Evolutionary conservation across 1,284 basidiomycete genomes (phyloP), one percentile per base, ranked within the genome.

Genomic region (Cerioporus squamosus): DNA sequence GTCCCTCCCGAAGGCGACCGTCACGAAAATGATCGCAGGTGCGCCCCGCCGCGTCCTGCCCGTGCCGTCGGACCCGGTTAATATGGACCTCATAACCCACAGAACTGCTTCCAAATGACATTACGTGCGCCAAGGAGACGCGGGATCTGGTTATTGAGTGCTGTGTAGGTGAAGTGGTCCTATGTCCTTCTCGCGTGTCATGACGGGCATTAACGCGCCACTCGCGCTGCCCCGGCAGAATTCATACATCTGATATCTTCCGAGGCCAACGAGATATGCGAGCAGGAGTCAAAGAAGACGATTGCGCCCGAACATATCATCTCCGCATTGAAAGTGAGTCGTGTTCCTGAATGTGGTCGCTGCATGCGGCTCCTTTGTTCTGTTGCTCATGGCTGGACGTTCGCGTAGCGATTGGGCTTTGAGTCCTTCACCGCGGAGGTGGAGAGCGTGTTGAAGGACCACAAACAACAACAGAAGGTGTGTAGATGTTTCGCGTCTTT

Each of bases 261-360:
- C 7, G 95, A 98, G 75, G 93, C 96, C 52, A 99, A 99, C 76
- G 95, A 98, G 66, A 94, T 98, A 59, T 99, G 97, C 74, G 97
- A 99, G 71, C 90, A 94, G 73, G 95, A 96, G 70, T 91, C 93
- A n/a, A 98, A 98, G 80, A 99, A 99, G 81, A 99, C 97, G 0
- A 99, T 99, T 67, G 94, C 95, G 4, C 97, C 97, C 2, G 97
- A 99, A 70, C 97, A 99, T 72, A 96, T 99, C 47, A 90, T 98
- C 44, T 81, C 86, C 38, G 97, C 97, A 5, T 79, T 99, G 51
- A 94, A 95, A 80, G 95, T 94, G 58, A 47, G 38, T 54, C 40
- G 2, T 42, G 36, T 31, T 45, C n/a, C 39, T 50, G 17, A 29
- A 29, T 36, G 44, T n/a, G 5, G n/a, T 40, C 15, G n/a, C 24